Base-by-base conservation (phyloP, 345 rosid genomes). In the Eucalyptus pumila region DNA sequence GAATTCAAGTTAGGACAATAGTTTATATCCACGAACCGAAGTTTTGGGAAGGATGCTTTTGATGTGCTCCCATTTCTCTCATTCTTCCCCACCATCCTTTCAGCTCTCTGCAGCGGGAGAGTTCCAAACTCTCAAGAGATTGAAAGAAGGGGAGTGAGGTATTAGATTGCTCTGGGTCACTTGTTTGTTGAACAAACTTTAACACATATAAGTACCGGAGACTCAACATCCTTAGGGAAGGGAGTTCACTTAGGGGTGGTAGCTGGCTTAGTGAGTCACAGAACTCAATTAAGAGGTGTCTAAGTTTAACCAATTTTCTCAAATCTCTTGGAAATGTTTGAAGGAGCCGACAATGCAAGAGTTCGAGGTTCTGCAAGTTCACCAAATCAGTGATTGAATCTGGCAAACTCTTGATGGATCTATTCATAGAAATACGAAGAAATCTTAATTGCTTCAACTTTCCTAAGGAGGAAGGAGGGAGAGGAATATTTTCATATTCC, bases 181-280 rank as follows among this genome's bases (percentile, higher is more conserved):
- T n/a, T n/a, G 21, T n/a, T 3, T 8, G 80, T 32, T 32, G 11
- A 67, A 67, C 0, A 12, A 67, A 67, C 23, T 3, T 9, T 9
- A 67, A 32, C 0, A 1, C 80, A 15, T n/a, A 0, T 0, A 26
- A 5, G 2, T 0, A 1, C 4, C 0, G 0, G 7, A 58, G 67
- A 11, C 0, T 6, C 67, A 58, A 58, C 15, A 8, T 58, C 76
- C 21, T n/a, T 14, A 65, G 3, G 76, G 21, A n/a, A 14, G 40
- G 40, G 40, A 65, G 76, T n/a, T 65, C 40, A n/a, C 21, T n/a
- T 2, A n/a, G 1, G 40, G 76, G 11, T 14, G 21, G 76, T 67
- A 67, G 40, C 0, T n/a, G 6, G 11, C 23, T 67, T 3, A 16
- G 42, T 8, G 80, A 67, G 0, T 0, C 0, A 32, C 42, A 15